phyloP scores from a whole-genome alignment of 208 protist genomes.

The Jaenimonas drosophilae region DNA sequence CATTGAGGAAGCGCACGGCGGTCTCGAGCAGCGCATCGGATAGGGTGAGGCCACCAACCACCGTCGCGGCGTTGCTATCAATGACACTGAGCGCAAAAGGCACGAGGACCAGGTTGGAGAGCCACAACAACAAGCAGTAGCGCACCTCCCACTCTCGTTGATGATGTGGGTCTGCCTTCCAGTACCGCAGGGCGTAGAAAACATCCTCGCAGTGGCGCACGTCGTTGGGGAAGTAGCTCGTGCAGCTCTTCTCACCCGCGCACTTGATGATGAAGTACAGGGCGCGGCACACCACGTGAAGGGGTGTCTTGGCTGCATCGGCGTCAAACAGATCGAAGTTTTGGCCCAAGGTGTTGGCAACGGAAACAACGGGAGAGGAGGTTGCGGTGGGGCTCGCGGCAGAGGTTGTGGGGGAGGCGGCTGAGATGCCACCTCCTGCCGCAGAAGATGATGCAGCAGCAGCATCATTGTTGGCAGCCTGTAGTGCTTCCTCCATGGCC shows the following conservation, averaged over 20 bases:
- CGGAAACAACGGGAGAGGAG: not conserved
- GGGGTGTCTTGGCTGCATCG: slow-evolving; percentile 49
- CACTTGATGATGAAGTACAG: slow-evolving; percentile 93
- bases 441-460: slow-evolving; percentile 5
- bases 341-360: slow-evolving; percentile 30
- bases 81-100: slow-evolving; percentile 94
- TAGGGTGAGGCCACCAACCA: slow-evolving; percentile 22
- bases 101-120: slow-evolving; percentile 93
- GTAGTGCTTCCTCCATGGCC: slow-evolving; percentile 7
- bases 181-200: slow-evolving; percentile 69
- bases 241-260: slow-evolving; percentile 89
- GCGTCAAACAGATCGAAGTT: slow-evolving; percentile 74
- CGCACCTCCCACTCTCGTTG: slow-evolving; percentile 91
- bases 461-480: slow-evolving; percentile 1
- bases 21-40: slow-evolving; percentile 65
- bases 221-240: slow-evolving; percentile 92
- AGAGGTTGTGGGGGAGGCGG: not conserved
- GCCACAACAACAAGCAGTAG: slow-evolving; percentile 96
- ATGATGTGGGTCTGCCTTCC: slow-evolving; percentile 24
- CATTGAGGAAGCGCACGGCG: slow-evolving; percentile 58
- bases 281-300: slow-evolving; percentile 71
- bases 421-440: not conserved
- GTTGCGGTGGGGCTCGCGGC: not conserved
- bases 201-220: slow-evolving; percentile 81
- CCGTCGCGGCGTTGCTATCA: slow-evolving; percentile 38